Evolutionary conservation across 306 rosid species (phyloP), one percentile per base, ranked within the genome.

Genomic region (Benincasa hispida): DNA sequence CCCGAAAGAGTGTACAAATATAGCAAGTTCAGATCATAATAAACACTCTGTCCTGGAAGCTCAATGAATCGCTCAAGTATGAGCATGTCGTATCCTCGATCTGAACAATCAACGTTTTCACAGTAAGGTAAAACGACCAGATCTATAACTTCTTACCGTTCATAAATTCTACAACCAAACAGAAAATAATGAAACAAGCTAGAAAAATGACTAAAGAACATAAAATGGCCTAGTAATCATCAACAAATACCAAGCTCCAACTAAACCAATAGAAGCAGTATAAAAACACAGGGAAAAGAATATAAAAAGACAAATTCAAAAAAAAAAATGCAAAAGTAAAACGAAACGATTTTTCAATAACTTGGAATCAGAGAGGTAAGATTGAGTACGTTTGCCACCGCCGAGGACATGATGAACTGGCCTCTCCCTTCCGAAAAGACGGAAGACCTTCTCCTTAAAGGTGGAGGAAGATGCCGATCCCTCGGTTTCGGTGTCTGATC

Each of bases 341-440:
- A 72, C 10, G 12, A 74, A 42, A 66, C 34, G 6, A 27, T 70
- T 70, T 9, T 12, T 14, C 30, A 14, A 24, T 4, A 41, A 67
- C 9, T 18, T 70, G 12, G 14, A 39, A 21, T 6, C 4, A 78
- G 6, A 76, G 42, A 76, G 30, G 24, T 70, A 34, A 81, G 37
- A 22, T 32, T 56, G 19, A 85, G 25, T 90, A 92, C 98, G 80
- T 81, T 90, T 92, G 84, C 98, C 99, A 5, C 97, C 99, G 62
- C 97, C 96, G 27, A 94, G 76, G 69, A 92, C 86, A 39, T 88
- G 81, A 76, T 92, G 96, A 39, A 90, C 89, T 0, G 97, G 96
- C 56, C 30, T 87, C 79, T 92, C 96, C 62, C 96, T 77, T 5
- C 97, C 97, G 60, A 94, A 91, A 35, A 94, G 85, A 25, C 97